A percentile compares a stretch with the other conserved stretches of the same genome.
These are phyloP conservation scores for Fusarium acutatum DNA, from an alignment of 2,329 filamentous ascomycete genomes.

Conservation along the genomic window DNA sequence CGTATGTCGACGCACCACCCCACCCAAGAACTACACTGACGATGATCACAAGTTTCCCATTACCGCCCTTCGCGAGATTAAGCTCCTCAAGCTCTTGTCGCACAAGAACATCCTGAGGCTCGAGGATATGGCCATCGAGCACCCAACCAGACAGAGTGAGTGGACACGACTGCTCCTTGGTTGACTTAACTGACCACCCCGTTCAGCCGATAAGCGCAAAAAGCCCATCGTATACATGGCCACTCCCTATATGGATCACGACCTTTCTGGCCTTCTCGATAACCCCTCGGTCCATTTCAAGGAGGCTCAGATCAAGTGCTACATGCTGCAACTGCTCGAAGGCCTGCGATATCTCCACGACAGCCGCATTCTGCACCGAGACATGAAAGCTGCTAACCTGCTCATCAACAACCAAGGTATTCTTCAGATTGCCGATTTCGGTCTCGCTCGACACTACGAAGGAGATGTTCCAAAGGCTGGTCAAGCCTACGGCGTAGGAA, in stretches of 20 bases:
- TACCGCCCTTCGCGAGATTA: constrained; percentile 95
- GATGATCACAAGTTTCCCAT: constrained; percentile 80
- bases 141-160: constrained; percentile 68
- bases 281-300: constrained; percentile 91
- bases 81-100: constrained; percentile 93
- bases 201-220: constrained; percentile 77
- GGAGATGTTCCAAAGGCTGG: constrained; percentile 81
- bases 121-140: constrained; percentile 96
- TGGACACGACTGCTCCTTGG: background rate
- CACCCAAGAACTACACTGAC: constrained; percentile 11
- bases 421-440: constrained; percentile 97
- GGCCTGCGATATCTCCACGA: constrained; percentile 92
- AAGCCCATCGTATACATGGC: constrained; percentile 97
- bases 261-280: constrained; percentile 95
- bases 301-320: constrained; percentile 95
- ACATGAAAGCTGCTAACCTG: constrained; percentile 99
- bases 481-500: constrained; percentile 82
- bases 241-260: constrained; percentile 98
- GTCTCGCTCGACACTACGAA: constrained; percentile 91
- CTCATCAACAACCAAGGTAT: constrained; percentile 95
- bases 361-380: constrained; percentile 88
- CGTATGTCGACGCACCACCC: constrained; percentile 55
- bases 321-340: constrained; percentile 91
- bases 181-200: constrained; percentile 7
- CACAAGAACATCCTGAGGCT: constrained; percentile 88